A percentile compares a stretch with the other conserved stretches of the same genome.
Conservation (phyloP, 2,329 filamentous ascomycete species). For the Colletotrichum spaethianum region DNA sequence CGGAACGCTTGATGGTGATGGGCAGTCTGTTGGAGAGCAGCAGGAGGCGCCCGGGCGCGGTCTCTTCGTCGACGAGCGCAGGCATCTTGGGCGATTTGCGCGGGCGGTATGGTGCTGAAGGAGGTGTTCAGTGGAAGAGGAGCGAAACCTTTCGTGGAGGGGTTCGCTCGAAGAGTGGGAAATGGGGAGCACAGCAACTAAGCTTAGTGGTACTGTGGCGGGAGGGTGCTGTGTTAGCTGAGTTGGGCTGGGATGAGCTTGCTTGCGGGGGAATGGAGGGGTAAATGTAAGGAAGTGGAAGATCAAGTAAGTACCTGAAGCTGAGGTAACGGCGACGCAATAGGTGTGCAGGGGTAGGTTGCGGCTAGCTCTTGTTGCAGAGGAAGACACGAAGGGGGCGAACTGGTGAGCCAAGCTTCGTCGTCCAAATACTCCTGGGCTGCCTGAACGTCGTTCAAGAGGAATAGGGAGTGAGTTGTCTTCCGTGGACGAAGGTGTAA, state of each 20-base stretch:
- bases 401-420: not conserved
- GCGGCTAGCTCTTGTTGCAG: not conserved
- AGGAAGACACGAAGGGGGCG: not conserved
- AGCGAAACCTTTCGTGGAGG: constrained; percentile 19
- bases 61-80: constrained; percentile 51
- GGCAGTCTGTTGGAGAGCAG: constrained; percentile 95
- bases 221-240: constrained; percentile 35
- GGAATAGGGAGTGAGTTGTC: not conserved
- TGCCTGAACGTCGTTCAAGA: not conserved
- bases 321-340: constrained; percentile 27
- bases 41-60: constrained; percentile 71
- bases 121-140: constrained; percentile 8
- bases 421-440: not conserved
- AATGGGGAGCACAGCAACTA: constrained; percentile 19
- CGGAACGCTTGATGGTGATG: constrained; percentile 94
- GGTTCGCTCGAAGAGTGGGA: constrained; percentile 18
- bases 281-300: constrained; percentile 26
- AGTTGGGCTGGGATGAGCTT: constrained; percentile 41
- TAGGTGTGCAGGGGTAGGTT: constrained; percentile 23
- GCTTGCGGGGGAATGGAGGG: constrained; percentile 40
- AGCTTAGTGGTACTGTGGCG: constrained; percentile 28
- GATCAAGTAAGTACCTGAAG: constrained; percentile 15
- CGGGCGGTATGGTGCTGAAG: not conserved
- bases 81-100: constrained; percentile 52
- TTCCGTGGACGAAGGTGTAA: not conserved